These are phyloP conservation scores for Echeveria elegans DNA, from an alignment of 164 flowering plant species.

Conservation along the genomic window DNA sequence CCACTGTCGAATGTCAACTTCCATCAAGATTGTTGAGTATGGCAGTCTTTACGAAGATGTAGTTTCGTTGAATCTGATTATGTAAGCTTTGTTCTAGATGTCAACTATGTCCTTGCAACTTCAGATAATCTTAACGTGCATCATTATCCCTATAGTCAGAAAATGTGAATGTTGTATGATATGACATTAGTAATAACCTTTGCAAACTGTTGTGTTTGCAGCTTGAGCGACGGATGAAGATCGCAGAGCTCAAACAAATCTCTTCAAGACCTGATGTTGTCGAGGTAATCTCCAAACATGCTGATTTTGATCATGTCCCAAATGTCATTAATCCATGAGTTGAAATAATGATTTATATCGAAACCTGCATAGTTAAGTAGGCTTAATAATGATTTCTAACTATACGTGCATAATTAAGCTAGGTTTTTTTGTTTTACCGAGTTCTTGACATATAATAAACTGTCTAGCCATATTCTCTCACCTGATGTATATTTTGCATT, in stretches of 20 bases:
- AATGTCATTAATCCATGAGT: not conserved
- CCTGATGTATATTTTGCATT: not conserved
- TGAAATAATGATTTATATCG: not conserved
- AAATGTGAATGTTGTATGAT: not conserved
- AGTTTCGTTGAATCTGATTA: not conserved
- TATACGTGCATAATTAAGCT: not conserved
- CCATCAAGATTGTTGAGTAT: no score
- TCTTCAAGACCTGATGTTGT: constrained; percentile 93
- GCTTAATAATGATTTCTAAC: no score
- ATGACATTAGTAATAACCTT: not conserved
- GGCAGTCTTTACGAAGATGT: no score
- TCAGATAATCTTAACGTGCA: not conserved
- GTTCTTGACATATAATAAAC: not conserved
- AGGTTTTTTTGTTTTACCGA: not conserved
- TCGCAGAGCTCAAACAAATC: constrained; percentile 90
- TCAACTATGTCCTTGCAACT: not conserved
- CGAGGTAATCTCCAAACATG: constrained; percentile 45
- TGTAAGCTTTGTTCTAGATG: not conserved
- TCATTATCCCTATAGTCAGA: not conserved
- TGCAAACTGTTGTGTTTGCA: constrained; percentile 17
- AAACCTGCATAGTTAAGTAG: no score
- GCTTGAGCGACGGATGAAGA: constrained; percentile 93
- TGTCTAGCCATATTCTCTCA: not conserved
- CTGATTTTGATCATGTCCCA: not conserved
- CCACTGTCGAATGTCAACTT: no score